Base-by-base conservation (phyloP, 2,329 filamentous ascomycete species). In the Byssothecium circinans region DNA sequence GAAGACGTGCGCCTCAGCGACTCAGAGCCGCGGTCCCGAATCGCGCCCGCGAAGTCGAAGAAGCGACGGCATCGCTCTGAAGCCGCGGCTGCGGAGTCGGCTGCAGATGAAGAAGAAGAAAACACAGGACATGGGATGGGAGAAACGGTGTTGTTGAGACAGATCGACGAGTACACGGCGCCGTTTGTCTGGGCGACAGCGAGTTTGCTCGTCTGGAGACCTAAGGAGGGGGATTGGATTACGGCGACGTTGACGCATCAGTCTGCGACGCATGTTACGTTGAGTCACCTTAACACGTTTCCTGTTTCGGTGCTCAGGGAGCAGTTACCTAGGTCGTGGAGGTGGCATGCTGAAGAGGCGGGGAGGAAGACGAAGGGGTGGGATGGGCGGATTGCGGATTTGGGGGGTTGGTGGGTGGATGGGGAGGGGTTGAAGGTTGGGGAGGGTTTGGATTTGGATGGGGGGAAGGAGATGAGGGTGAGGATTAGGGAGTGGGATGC, bases 201-300 rank as follows among this genome's bases (percentile, higher is more conserved):
- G 1, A 90, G 95, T 18, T 87, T 96, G 53, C 78, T 95, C 36
- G 75, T 97, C 15, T 95, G 96, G 68, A 81, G 87, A 25, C 92
- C 94, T 0, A 77, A 80, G 43, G 81, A 82, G 37, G 88, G 89
- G 29, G 83, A 85, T 8, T 84, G 81, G 71, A 81, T 97, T 65
- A 86, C 91, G 57, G 94, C 90, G 10, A 85, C 81, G 57, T 81
- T 96, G 46, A 94, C 92, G 62, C 78, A 96, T 23, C 89, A 95
- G 67, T 92, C 87, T 39, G 89, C 94, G 59, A 90, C 89, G 6
- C 90, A 96, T 65, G 80, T 99, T 6, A 91, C 92, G 17, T 81
- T 96, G 2, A 84, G 95, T 10, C 94, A 90, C 69, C 91, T 90
- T 74, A 92, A 92, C 69, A 83, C 90, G 56, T 97, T 97, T 78